phyloP scores from a whole-genome alignment of 768 basidiomycete species.

The Kwoniella heveanensis region DNA sequence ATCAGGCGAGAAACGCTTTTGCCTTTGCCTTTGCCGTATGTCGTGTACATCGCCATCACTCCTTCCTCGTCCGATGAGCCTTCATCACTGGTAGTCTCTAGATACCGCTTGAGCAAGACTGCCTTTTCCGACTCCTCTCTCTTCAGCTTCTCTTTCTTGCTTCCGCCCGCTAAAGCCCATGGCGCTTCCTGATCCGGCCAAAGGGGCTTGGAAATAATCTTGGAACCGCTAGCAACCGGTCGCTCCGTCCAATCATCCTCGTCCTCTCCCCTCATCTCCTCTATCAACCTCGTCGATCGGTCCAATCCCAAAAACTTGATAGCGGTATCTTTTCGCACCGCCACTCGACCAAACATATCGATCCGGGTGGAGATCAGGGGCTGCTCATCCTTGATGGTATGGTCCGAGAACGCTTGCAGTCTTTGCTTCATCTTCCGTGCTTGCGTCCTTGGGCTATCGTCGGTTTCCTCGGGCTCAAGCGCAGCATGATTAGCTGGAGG shows the following conservation, averaged over 20 bases:
- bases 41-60: constrained; percentile 7
- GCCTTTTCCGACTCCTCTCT: constrained; percentile 37
- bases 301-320: constrained; percentile 44
- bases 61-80: constrained; percentile 38
- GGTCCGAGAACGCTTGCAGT: constrained; percentile 33
- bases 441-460: constrained; percentile 22
- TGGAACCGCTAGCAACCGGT: constrained; percentile 29
- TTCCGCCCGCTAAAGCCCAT: constrained; percentile 42
- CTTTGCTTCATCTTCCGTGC: constrained; percentile 31
- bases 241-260: constrained; percentile 38
- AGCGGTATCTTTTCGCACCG: constrained; percentile 44
- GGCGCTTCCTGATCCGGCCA: constrained; percentile 48
- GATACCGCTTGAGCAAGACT: constrained; percentile 36
- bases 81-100: constrained; percentile 43
- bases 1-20: constrained; percentile 36
- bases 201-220: constrained; percentile 27
- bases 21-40: constrained; percentile 35
- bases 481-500: constrained; percentile 22
- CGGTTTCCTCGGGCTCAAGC: constrained; percentile 14
- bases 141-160: constrained; percentile 24
- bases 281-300: constrained; percentile 16
- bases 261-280: constrained; percentile 37
- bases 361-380: constrained; percentile 44
- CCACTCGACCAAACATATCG: constrained; percentile 43
- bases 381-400: constrained; percentile 23